Evolutionary conservation across 495 filamentous ascomycete species (phyloP), one percentile per base, ranked within the genome.

Genomic region (Letharia columbiana): DNA sequence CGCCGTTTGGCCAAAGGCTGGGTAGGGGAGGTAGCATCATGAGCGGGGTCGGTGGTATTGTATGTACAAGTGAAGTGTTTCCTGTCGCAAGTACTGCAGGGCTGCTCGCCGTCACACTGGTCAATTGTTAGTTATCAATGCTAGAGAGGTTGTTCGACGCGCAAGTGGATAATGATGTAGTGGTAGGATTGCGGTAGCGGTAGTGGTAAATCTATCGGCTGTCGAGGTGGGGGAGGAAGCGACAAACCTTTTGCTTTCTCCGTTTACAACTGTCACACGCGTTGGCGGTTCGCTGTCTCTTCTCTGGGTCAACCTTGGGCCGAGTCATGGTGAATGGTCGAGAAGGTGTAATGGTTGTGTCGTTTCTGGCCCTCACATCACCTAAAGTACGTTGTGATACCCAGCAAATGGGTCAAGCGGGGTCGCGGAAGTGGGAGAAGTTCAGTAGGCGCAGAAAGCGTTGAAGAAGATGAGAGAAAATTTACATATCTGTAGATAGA

Each of bases 241-340:
- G 62, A 72, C 83, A 76, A 68, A 85, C 84, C 80, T 90, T 90
- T 76, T 90, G 88, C 76, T 91, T 91, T 70, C 89, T 82, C 63
- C 86, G 80, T 77, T 91, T 91, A 78, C 89, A 91, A 71, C 83
- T 87, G 69, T 90, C 86, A 75, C 89, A 91, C 47, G 89, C 89
- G 65, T 83, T 83, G 49, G 84, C 84, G 67, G 82, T 86, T 62
- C 84, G 79, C 72, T 86, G 84, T 68, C 84, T 80, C 74, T 86
- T 84, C 69, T 86, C 84, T 67, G 83, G 83, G 66, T 84, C 81
- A 64, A 87, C 84, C 73, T 83, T 85, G 47, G 83, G 84, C 70
- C 84, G 82, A 72, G 81, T 85, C 83, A 86, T 86, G 40, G 50
- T 39, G 50, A 17, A 20, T 39, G 18, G 31, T 18, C 1, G 23